Evolutionary conservation across 2,329 filamentous ascomycete genomes (phyloP).

Genomic region (Botrytis elliptica): DNA sequence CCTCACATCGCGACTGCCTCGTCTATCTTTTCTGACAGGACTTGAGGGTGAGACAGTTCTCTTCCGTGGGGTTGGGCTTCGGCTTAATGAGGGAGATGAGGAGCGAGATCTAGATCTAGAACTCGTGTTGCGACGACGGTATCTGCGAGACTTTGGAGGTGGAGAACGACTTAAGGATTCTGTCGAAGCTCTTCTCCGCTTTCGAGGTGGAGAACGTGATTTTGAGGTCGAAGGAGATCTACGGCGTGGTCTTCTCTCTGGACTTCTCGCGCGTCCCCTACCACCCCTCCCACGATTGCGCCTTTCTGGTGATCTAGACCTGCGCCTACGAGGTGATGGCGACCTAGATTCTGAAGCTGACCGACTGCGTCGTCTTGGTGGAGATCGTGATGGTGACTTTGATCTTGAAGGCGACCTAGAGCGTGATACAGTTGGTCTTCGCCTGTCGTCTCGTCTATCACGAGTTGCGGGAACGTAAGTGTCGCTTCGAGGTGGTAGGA

Average conservation of each 20-base stretch:
- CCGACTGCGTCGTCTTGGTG: slow-evolving; percentile 33
- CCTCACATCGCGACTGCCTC: slow-evolving; percentile 35
- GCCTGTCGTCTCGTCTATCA: slow-evolving; percentile 36
- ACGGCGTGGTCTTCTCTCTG: slow-evolving; percentile 36
- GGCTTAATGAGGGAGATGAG: slow-evolving; percentile 34
- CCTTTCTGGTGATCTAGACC: slow-evolving; percentile 37
- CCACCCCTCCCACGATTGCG: slow-evolving; percentile 35
- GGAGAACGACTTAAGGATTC: slow-evolving; percentile 36
- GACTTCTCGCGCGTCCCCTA: slow-evolving; percentile 36
- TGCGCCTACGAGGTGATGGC: slow-evolving; percentile 35
- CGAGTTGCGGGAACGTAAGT: slow-evolving; percentile 39
- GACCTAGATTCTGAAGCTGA: slow-evolving; percentile 39
- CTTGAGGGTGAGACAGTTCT: slow-evolving; percentile 26
- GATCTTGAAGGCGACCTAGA: slow-evolving; percentile 38
- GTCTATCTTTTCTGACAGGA: slow-evolving; percentile 30
- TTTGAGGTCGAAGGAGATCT: slow-evolving; percentile 33
- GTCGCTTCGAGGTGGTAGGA: slow-evolving; percentile 36
- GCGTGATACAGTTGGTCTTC: slow-evolving; percentile 33
- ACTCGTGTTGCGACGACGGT: slow-evolving; percentile 31
- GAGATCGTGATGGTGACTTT: slow-evolving; percentile 35
- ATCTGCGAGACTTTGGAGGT: slow-evolving; percentile 33
- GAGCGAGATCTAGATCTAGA: slow-evolving; percentile 39
- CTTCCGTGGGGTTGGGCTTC: slow-evolving; percentile 29
- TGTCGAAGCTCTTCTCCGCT: slow-evolving; percentile 37
- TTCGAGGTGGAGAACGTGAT: slow-evolving; percentile 34